Evolutionary conservation across 306 rosid genomes (phyloP), one percentile per base, ranked within the genome.

Genomic region (Purshia tridentata): DNA sequence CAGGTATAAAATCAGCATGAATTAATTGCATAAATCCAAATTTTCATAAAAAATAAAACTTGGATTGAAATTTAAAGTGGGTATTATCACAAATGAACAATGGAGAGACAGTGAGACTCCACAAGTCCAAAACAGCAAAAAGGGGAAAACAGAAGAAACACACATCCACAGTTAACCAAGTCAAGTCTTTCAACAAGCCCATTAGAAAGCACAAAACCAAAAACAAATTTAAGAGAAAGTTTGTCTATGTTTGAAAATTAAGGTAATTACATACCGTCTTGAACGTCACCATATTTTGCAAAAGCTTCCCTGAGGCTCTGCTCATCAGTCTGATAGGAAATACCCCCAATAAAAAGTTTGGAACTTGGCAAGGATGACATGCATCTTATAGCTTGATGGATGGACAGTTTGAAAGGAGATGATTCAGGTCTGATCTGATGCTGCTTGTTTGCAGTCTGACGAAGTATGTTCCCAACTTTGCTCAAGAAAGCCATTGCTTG

Each of bases 321-420:
- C 61, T 94, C 97, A 65, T 91, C 97, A 1, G 93, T 85, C 51
- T 79, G 74, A 70, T 54, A 91, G 0, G 99, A 84, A 72, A 94
- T 65, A 53, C 99, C 35, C 88, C 99, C 99, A 0, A 94, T 67
- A 52, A 94, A 91, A 53, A 94, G 76, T 82, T 88, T 91, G 2
- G 98, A 76, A 59, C 76, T 84, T 65, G 84, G 67, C 76, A 61
- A 76, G 55, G 84, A 78, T 3, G 88, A 82, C 92, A 94, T 83
- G 84, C 88, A 78, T 79, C 99, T 82, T 65, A 87, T 50, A 8
- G 96, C 83, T 86, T 80, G 92, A 66, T 79, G 82, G 78, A 79
- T 16, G 16, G 88, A 88, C 52, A 87, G 86, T 15, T 79, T 72
- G 44, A 89, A 65, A 51, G 84, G 39, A 47, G 85, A 82, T 35